These are phyloP conservation scores for Geopyxis carbonaria DNA, from an alignment of 495 filamentous ascomycete species.

Conservation along the genomic window DNA sequence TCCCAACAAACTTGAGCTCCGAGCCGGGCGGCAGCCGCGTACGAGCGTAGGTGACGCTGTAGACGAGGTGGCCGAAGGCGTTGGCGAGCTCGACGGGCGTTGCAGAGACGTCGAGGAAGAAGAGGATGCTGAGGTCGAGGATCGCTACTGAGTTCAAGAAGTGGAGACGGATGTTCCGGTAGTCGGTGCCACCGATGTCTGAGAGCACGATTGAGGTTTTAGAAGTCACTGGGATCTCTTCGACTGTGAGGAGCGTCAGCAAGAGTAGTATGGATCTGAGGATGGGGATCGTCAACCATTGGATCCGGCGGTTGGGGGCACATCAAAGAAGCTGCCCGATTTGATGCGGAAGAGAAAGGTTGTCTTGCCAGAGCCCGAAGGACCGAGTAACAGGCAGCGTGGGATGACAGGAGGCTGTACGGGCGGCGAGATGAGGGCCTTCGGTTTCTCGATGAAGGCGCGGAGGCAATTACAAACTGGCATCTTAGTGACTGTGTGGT, in stretches of 20 bases:
- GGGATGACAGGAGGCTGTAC: constrained; percentile 4
- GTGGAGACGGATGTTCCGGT: constrained; percentile 19
- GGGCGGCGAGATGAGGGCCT: no score
- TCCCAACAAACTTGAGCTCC: constrained; percentile 13
- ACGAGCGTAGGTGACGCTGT: constrained; percentile 14
- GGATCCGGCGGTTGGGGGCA: constrained; percentile 11
- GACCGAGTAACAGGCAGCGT: constrained; percentile 17
- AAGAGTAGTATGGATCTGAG: background rate
- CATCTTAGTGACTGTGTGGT: no score
- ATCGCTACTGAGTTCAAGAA: constrained; percentile 11
- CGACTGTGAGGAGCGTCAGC: constrained; percentile 13
- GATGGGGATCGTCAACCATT: constrained; percentile 6
- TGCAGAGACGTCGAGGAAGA: constrained; percentile 16
- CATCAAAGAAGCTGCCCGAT: constrained; percentile 13
- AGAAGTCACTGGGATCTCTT: constrained; percentile 15
- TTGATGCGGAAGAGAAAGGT: constrained; percentile 17
- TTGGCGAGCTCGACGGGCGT: constrained; percentile 5
- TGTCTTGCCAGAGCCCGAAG: constrained; percentile 19
- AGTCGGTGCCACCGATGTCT: constrained; percentile 17
- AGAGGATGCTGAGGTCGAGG: constrained; percentile 12
- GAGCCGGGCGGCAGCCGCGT: constrained; percentile 10
- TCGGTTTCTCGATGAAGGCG: no score
- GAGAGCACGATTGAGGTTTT: constrained; percentile 14
- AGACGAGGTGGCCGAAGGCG: constrained; percentile 16
- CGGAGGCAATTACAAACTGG: no score